A percentile compares a stretch with the other conserved stretches of the same genome.
These are phyloP conservation scores for Karstenula rhodostoma DNA, from an alignment of 2,329 filamentous ascomycete species.

Conservation along the genomic window DNA sequence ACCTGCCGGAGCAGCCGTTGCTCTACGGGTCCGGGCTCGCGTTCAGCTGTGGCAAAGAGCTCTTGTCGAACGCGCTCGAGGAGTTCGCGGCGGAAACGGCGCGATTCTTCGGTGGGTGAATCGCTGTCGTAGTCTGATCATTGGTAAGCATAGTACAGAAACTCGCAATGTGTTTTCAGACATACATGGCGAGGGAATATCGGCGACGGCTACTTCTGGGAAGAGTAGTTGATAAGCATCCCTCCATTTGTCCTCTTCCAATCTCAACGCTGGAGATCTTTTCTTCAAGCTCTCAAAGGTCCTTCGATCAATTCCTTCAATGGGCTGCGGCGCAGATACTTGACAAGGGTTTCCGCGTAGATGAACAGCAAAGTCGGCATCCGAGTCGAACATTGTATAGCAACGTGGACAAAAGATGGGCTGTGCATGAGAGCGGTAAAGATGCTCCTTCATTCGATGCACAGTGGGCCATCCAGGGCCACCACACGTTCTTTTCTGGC, in stretches of 20 bases:
- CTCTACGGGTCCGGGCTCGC: constrained; percentile 30
- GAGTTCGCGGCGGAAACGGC: constrained; percentile 46
- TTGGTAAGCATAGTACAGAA: constrained; percentile 9
- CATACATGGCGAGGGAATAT: constrained; percentile 48
- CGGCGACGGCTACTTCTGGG: constrained; percentile 35
- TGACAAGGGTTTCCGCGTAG: constrained; percentile 37
- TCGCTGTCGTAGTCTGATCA: constrained; percentile 45
- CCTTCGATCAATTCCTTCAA: constrained; percentile 51
- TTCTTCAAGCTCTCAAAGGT: constrained; percentile 48
- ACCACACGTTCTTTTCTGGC: constrained; percentile 46
- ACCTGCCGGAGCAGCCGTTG: constrained; percentile 38
- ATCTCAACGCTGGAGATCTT: constrained; percentile 38
- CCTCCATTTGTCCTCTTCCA: constrained; percentile 51
- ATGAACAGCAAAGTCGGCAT: constrained; percentile 44
- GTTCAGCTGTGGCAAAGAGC: constrained; percentile 37
- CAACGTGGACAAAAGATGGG: constrained; percentile 51
- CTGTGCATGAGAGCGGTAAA: constrained; percentile 51
- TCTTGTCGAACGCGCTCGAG: constrained; percentile 42
- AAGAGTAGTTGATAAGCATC: constrained; percentile 52
- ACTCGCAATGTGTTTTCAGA: constrained; percentile 11
- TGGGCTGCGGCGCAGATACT: constrained; percentile 29
- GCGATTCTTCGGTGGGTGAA: constrained; percentile 33
- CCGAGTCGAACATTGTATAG: constrained; percentile 45
- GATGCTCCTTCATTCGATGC: constrained; percentile 54
- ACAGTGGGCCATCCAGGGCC: constrained; percentile 51